A percentile compares a stretch with the other conserved stretches of the same genome.
These are phyloP conservation scores for Coix lacrymajobi DNA, from an alignment of 176 grass and related monocot species.

Conservation along the genomic window DNA sequence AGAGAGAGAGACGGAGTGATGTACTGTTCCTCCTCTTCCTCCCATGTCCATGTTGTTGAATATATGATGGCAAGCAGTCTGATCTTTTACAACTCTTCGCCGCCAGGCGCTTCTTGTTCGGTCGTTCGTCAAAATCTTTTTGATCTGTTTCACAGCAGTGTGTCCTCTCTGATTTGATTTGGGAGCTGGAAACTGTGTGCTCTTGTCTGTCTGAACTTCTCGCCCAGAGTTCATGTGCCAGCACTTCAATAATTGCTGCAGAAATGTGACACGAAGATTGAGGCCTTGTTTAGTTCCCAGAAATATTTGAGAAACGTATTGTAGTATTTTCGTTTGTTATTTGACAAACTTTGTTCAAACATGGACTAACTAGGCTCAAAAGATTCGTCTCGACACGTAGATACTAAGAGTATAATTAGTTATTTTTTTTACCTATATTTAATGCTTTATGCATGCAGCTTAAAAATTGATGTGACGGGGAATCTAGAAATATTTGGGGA, in stretches of 20 bases:
- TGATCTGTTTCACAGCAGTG: neutral
- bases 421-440: too few relatives aligned
- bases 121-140: neutral
- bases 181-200: neutral
- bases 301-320: too few relatives aligned
- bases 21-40: neutral
- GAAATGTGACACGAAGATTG: neutral
- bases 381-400: too few relatives aligned
- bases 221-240: neutral
- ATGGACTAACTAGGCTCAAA: too few relatives aligned
- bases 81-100: constrained; percentile 10
- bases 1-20: constrained; percentile 7
- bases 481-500: too few relatives aligned
- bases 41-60: constrained; percentile 31
- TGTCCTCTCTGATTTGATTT: neutral
- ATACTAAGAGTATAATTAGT: too few relatives aligned
- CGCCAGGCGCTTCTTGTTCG: neutral
- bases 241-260: neutral
- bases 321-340: too few relatives aligned
- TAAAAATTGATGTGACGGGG: too few relatives aligned
- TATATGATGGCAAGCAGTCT: constrained; percentile 37
- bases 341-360: too few relatives aligned
- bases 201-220: neutral
- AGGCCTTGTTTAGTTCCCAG: too few relatives aligned
- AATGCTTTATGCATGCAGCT: too few relatives aligned